Percentiles rank a stretch among this genome's conserved stretches.
These are phyloP conservation scores for Mycena alexandri DNA, from an alignment of 768 basidiomycete genomes.

Conservation along the genomic window DNA sequence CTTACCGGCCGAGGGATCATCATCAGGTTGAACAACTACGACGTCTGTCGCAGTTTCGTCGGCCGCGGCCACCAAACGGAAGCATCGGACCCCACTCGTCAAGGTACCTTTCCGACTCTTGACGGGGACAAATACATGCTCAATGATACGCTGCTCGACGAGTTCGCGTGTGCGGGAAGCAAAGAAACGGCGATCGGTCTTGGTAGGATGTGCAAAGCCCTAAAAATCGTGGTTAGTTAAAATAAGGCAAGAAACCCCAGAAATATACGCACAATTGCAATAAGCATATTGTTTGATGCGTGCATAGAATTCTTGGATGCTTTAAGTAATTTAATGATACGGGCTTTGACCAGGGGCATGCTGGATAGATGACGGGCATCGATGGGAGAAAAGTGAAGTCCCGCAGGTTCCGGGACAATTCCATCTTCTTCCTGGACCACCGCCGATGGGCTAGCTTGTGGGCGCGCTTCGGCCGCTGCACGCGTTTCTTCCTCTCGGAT, in stretches of 20 bases:
- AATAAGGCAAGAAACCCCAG: neutral
- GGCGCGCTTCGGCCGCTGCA: slow-evolving; percentile 47
- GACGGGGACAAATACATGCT: slow-evolving; percentile 78
- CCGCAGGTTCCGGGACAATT: slow-evolving; percentile 40
- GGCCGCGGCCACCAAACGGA: slow-evolving; percentile 70
- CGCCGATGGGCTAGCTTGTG: slow-evolving; percentile 17
- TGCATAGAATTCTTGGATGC: slow-evolving; percentile 79
- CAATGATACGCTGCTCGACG: slow-evolving; percentile 78
- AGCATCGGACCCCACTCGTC: slow-evolving; percentile 67
- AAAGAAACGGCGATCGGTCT: slow-evolving; percentile 87
- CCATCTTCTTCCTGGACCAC: slow-evolving; percentile 54
- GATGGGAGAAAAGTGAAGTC: slow-evolving; percentile 75
- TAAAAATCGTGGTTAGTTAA: slow-evolving; percentile 45
- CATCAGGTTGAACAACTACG: slow-evolving; percentile 49
- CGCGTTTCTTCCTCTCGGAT: slow-evolving; percentile 78
- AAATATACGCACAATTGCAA: slow-evolving; percentile 71
- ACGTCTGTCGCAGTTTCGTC: slow-evolving; percentile 48
- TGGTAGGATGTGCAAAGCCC: slow-evolving; percentile 83
- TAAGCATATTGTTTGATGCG: slow-evolving; percentile 79
- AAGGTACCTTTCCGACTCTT: slow-evolving; percentile 61
- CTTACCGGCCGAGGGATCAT: slow-evolving; percentile 51
- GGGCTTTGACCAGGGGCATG: slow-evolving; percentile 74
- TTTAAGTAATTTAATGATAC: slow-evolving; percentile 80
- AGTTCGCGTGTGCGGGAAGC: slow-evolving; percentile 80
- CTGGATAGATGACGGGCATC: slow-evolving; percentile 85